Evolutionary conservation across 495 filamentous ascomycete species (phyloP).

Genomic region (Penicillium riverlandense): DNA sequence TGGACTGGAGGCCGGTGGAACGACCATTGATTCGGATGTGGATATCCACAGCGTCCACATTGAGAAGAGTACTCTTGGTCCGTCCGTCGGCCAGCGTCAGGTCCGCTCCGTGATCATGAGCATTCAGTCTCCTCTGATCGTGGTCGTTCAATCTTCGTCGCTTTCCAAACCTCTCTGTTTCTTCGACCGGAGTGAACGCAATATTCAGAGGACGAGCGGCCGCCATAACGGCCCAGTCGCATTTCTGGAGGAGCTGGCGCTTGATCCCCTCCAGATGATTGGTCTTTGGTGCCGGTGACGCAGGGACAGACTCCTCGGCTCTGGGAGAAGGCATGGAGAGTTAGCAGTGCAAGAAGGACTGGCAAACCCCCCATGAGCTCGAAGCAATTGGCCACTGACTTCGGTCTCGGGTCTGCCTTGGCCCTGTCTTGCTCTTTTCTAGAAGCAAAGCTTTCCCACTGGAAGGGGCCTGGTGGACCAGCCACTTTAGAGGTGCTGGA

Average conservation of each 20-base stretch:
- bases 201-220: constrained; percentile 27
- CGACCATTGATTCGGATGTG: constrained; percentile 23
- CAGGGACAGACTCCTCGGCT: neutral
- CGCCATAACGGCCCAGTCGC: constrained; percentile 31
- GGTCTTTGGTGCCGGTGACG: neutral
- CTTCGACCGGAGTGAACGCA: constrained; percentile 19
- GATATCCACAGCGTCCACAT: constrained; percentile 7
- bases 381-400: too few species aligned
- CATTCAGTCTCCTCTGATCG: constrained; percentile 21
- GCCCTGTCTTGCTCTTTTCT: too few species aligned
- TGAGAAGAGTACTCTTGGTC: too few species aligned
- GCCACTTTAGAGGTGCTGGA: neutral
- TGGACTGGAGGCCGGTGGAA: constrained; percentile 1
- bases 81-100: neutral
- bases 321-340: neutral
- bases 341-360: constrained; percentile 1
- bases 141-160: constrained; percentile 28
- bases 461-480: too few species aligned
- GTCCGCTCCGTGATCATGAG: constrained; percentile 1
- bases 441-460: too few species aligned
- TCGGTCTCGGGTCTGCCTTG: too few species aligned
- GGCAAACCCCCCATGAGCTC: too few species aligned
- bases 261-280: constrained; percentile 19
- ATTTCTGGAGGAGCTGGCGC: constrained; percentile 23
- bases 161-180: constrained; percentile 29